These are phyloP conservation scores for Paraphaeosphaeria minitans DNA, from an alignment of 2,329 filamentous ascomycete genomes.

Conservation along the genomic window DNA sequence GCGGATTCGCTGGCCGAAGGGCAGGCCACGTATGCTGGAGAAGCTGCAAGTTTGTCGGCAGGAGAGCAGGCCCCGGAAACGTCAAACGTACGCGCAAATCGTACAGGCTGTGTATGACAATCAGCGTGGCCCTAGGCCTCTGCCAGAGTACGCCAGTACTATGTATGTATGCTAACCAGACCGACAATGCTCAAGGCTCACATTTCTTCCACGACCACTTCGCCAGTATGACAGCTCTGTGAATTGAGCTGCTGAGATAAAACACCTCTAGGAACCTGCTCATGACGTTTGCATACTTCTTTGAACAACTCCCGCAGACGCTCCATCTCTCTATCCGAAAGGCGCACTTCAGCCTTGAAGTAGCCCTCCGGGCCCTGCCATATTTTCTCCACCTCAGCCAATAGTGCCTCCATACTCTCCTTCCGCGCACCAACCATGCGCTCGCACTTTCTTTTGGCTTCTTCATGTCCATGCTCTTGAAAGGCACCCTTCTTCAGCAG, in stretches of 20 bases:
- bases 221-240: background rate
- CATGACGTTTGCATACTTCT: background rate
- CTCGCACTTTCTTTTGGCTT: conserved; percentile 32
- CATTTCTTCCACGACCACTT: background rate
- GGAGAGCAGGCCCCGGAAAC: conserved; percentile 32
- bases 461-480: conserved; percentile 31
- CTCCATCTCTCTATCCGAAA: conserved; percentile 22
- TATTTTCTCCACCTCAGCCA: conserved; percentile 22
- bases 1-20: no score
- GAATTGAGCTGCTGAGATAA: background rate
- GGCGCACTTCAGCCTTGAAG: conserved; percentile 21
- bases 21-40: background rate
- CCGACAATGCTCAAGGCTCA: background rate
- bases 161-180: background rate
- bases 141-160: background rate
- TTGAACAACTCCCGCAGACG: conserved; percentile 21
- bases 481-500: conserved; percentile 58
- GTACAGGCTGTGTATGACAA: background rate
- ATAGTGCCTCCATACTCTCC: conserved; percentile 37
- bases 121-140: background rate
- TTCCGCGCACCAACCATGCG: conserved; percentile 44
- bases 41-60: background rate
- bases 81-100: conserved; percentile 25
- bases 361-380: conserved; percentile 31
- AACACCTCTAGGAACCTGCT: no score